Percentiles rank a stretch among this genome's conserved stretches.
Conservation (phyloP, 148 eudicot genomes). For the Pouteria glomerata region DNA sequence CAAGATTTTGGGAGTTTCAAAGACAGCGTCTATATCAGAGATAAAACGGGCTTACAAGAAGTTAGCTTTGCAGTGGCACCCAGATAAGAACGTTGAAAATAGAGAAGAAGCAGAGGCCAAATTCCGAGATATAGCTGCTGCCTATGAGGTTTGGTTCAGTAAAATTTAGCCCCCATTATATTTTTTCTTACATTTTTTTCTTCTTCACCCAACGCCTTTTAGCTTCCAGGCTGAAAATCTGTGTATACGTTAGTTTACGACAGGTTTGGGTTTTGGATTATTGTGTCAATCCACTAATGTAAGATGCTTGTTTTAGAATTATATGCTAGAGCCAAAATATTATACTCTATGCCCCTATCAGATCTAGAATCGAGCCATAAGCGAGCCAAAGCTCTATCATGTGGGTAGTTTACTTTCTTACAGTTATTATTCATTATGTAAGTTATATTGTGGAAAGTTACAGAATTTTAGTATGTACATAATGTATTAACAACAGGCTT, state of each 20-base stretch:
- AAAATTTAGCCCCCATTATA: neutral
- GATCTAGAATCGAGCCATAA: neutral
- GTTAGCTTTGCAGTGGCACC: constrained; percentile 96
- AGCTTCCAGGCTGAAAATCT: neutral
- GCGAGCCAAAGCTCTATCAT: neutral
- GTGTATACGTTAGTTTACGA: neutral
- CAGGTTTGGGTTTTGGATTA: neutral
- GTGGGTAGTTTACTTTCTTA: neutral
- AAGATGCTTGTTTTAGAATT: neutral
- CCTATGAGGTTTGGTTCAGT: constrained; percentile 69
- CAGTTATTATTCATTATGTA: neutral
- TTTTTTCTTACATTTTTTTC: constrained; percentile 3
- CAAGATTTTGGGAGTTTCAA: constrained; percentile 84
- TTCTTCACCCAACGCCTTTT: neutral
- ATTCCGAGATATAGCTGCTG: constrained; percentile 91
- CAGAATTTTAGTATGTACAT: neutral
- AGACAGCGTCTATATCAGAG: constrained; percentile 63
- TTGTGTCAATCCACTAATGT: neutral
- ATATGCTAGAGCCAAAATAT: neutral
- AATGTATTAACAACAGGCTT: neutral
- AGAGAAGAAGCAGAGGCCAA: constrained; percentile 90
- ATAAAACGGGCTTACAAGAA: constrained; percentile 84
- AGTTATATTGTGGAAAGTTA: neutral
- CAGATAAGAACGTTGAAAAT: constrained; percentile 87
- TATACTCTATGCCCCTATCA: neutral